Evolutionary conservation across 768 basidiomycete genomes (phyloP).

Genomic region (Nevesoporus exiguus): DNA sequence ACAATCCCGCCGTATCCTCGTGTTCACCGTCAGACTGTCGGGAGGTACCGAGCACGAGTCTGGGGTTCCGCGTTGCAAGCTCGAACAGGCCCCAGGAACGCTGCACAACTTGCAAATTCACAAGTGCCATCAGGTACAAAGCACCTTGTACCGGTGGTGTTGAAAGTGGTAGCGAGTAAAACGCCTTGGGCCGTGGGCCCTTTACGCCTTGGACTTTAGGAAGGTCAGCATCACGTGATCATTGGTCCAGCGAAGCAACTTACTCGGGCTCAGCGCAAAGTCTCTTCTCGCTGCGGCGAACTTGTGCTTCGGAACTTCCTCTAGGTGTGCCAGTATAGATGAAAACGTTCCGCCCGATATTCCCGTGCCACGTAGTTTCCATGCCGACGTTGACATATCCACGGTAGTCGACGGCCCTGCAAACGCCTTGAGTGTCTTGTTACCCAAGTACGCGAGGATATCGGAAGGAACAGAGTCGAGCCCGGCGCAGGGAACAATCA

Average conservation of each 20-base stretch:
- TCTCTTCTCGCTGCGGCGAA: constrained; percentile 29
- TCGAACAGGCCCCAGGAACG: constrained; percentile 55
- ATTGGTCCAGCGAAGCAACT: constrained; percentile 3
- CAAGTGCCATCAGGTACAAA: constrained; percentile 41
- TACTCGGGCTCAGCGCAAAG: constrained; percentile 45
- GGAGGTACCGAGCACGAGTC: constrained; percentile 11
- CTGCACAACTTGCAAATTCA: constrained; percentile 50
- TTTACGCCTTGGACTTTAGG: constrained; percentile 32
- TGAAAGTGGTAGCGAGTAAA: constrained; percentile 38
- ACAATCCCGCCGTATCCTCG: constrained; percentile 16
- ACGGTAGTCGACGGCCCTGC: constrained; percentile 37
- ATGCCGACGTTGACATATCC: constrained; percentile 56
- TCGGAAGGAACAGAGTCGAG: constrained; percentile 81
- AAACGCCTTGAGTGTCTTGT: constrained; percentile 58
- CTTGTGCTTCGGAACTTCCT: constrained; percentile 34
- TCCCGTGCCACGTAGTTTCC: constrained; percentile 29
- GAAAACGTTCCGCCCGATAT: constrained; percentile 39
- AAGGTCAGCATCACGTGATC: constrained; percentile 2
- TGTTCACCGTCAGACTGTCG: constrained; percentile 15
- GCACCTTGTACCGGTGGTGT: constrained; percentile 36
- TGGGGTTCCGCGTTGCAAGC: constrained; percentile 22
- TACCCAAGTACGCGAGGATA: constrained; percentile 61
- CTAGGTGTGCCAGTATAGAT: constrained; percentile 31
- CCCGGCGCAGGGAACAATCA: constrained; percentile 78
- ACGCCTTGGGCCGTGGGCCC: constrained; percentile 25